A percentile compares a stretch with the other conserved stretches of the same genome.
Evolutionary conservation across 495 filamentous ascomycete species (phyloP).

Genomic region (Lasiosphaeris hirsuta): DNA sequence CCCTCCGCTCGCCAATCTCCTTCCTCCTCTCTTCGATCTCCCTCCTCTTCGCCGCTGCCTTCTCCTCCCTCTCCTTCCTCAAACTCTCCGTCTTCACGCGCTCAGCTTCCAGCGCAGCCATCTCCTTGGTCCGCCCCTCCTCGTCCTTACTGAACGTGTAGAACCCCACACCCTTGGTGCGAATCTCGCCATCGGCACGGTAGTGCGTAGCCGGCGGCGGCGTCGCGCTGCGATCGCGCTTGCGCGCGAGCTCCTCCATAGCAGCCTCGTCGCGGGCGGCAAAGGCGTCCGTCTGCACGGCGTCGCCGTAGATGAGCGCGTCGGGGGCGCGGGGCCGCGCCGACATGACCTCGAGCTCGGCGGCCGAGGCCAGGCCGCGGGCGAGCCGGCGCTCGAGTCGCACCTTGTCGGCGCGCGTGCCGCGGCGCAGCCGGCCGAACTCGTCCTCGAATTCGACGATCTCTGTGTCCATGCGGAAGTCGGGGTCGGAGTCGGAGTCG

Average conservation of each 20-base stretch:
- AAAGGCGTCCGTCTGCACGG: slow-evolving; percentile 79
- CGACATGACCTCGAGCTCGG: slow-evolving; percentile 44
- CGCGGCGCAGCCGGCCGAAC: slow-evolving; percentile 72
- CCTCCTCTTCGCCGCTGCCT: slow-evolving; percentile 34
- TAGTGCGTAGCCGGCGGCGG: slow-evolving; percentile 80
- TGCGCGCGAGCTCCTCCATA: slow-evolving; percentile 70
- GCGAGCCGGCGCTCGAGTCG: slow-evolving; percentile 47
- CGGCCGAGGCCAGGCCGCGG: slow-evolving; percentile 42
- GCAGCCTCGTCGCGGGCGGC: slow-evolving; percentile 58
- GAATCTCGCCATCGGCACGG: slow-evolving; percentile 74
- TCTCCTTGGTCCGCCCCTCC: slow-evolving; percentile 62
- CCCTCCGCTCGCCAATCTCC: slow-evolving; percentile 54
- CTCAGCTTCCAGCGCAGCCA: slow-evolving; percentile 66
- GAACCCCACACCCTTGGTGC: slow-evolving; percentile 86
- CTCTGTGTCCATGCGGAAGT: slow-evolving; percentile 48
- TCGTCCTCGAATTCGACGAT: slow-evolving; percentile 83
- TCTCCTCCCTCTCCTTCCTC: slow-evolving; percentile 52
- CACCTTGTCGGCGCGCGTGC: slow-evolving; percentile 61
- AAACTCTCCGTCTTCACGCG: slow-evolving; percentile 64
- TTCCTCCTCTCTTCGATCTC: slow-evolving; percentile 53
- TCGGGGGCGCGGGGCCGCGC: slow-evolving; percentile 58
- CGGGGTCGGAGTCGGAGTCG: slow-evolving; percentile 33
- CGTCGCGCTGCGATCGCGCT: slow-evolving; percentile 69
- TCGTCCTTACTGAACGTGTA: slow-evolving; percentile 77
- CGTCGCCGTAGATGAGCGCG: slow-evolving; percentile 78